Percentiles rank a stretch among this genome's conserved stretches.
phyloP scores from a whole-genome alignment of 371 early-diverging fungal genomes.

The Syncephalastrum racemosum region DNA sequence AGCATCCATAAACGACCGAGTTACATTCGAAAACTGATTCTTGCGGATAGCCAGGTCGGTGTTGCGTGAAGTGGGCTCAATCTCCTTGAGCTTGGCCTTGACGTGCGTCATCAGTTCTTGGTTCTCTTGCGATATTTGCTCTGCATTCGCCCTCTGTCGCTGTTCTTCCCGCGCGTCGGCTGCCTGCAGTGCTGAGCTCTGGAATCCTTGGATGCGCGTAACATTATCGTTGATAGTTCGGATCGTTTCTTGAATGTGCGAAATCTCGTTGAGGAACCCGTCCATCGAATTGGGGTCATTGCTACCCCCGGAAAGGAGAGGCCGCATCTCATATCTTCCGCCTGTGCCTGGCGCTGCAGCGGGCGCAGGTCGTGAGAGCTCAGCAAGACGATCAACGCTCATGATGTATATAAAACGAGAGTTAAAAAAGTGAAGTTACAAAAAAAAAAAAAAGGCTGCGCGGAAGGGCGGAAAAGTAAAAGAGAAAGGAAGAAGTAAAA shows the following conservation, averaged over 20 bases:
- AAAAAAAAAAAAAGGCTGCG: conserved; percentile 7
- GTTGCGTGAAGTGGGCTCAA: conserved; percentile 42
- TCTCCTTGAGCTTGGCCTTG: conserved; percentile 44
- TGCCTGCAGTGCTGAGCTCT: conserved; percentile 39
- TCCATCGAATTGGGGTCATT: conserved; percentile 31
- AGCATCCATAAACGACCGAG: conserved; percentile 43
- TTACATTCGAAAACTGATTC: conserved; percentile 45
- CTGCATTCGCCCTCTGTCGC: conserved; percentile 25
- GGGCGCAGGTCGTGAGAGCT: conserved; percentile 27
- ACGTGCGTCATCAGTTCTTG: conserved; percentile 42
- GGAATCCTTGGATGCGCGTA: conserved; percentile 28
- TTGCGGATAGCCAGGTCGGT: conserved; percentile 47
- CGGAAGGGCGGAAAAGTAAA: conserved; percentile 6
- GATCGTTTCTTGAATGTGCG: conserved; percentile 42
- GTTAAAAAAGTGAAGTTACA: not conserved
- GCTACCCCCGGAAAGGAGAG: conserved; percentile 30
- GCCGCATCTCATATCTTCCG: conserved; percentile 48
- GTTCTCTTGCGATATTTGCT: conserved; percentile 32
- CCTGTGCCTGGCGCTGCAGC: conserved; percentile 6
- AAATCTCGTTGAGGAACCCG: conserved; percentile 38
- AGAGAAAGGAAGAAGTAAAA: conserved; percentile 11
- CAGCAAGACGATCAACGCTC: conserved; percentile 50
- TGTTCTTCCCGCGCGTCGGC: conserved; percentile 38
- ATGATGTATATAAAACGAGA: conserved; percentile 14
- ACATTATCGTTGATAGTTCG: conserved; percentile 39